phyloP scores from a whole-genome alignment of 345 rosid species.

The Eucalyptus melliodora region DNA sequence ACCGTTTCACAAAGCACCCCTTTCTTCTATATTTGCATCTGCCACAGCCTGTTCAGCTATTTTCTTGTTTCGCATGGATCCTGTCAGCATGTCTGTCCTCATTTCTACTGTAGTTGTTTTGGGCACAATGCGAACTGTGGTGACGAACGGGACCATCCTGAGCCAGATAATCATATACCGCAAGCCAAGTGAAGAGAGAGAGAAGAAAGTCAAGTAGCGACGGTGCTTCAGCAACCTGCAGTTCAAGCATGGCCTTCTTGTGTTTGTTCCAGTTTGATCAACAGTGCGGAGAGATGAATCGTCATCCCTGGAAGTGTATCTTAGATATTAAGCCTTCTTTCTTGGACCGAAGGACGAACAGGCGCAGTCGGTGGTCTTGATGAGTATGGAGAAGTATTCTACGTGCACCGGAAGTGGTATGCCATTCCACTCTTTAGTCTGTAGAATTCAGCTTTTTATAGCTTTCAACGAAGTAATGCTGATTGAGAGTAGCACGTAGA shows the following conservation, averaged over 20 bases:
- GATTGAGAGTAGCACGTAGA: neutral
- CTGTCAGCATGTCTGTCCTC: neutral
- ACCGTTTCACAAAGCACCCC: neutral
- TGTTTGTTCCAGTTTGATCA: neutral
- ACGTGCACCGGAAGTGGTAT: neutral
- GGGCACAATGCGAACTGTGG: conserved; percentile 21
- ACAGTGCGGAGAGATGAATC: neutral
- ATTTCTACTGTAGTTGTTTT: conserved; percentile 40
- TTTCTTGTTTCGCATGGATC: neutral
- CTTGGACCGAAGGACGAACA: neutral
- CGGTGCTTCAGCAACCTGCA: neutral
- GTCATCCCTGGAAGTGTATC: neutral
- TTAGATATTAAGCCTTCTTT: neutral
- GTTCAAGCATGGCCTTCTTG: neutral
- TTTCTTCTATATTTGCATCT: neutral
- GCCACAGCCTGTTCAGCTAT: neutral
- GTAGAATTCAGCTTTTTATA: neutral
- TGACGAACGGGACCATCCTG: conserved; percentile 22
- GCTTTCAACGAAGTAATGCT: neutral
- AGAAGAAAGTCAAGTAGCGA: conserved; percentile 12
- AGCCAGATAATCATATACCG: conserved; percentile 20
- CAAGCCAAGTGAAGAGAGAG: conserved; percentile 7
- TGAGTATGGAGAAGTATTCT: neutral
- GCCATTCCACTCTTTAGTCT: neutral
- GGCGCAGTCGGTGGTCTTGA: neutral